Evolutionary conservation across 2,329 filamentous ascomycete genomes (phyloP).

Genomic region (Clonostachys sp.): DNA sequence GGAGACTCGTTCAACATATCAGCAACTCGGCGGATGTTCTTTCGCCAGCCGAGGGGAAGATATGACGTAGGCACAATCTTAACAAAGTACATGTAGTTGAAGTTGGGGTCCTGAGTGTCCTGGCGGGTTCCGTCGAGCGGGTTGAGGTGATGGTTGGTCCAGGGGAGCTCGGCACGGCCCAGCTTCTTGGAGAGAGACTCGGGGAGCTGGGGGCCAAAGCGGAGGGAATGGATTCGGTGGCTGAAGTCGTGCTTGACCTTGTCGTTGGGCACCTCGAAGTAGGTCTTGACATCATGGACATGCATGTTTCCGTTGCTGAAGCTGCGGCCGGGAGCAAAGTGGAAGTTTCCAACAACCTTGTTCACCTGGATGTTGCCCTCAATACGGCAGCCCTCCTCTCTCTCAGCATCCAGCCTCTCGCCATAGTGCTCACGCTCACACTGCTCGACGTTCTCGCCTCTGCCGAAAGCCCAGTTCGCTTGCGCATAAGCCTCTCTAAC

Average conservation of each 20-base stretch:
- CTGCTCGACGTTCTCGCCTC: constrained; percentile 89
- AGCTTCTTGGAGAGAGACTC: constrained; percentile 62
- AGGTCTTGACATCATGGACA: constrained; percentile 95
- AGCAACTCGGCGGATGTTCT: constrained; percentile 31
- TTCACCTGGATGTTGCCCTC: constrained; percentile 92
- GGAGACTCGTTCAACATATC: constrained; percentile 42
- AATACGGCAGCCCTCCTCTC: constrained; percentile 89
- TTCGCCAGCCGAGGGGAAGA: constrained; percentile 84
- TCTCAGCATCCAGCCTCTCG: constrained; percentile 81
- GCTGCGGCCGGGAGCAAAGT: constrained; percentile 90
- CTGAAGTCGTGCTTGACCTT: constrained; percentile 74
- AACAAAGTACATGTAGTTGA: constrained; percentile 98
- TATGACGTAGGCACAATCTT: constrained; percentile 98
- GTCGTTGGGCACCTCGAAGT: constrained; percentile 69
- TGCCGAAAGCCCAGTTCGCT: constrained; percentile 89
- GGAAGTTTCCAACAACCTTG: constrained; percentile 98
- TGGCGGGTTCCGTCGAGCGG: constrained; percentile 81
- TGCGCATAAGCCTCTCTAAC: constrained; percentile 91
- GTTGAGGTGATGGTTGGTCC: constrained; percentile 89
- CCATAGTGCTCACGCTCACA: constrained; percentile 92
- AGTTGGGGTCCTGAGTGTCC: constrained; percentile 74
- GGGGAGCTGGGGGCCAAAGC: constrained; percentile 89
- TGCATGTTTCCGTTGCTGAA: constrained; percentile 98
- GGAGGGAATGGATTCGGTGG: constrained; percentile 81
- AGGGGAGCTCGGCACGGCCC: constrained; percentile 47